A percentile compares a stretch with the other conserved stretches of the same genome.
phyloP scores from a whole-genome alignment of 768 basidiomycete genomes.

The Kwoniella pini region DNA sequence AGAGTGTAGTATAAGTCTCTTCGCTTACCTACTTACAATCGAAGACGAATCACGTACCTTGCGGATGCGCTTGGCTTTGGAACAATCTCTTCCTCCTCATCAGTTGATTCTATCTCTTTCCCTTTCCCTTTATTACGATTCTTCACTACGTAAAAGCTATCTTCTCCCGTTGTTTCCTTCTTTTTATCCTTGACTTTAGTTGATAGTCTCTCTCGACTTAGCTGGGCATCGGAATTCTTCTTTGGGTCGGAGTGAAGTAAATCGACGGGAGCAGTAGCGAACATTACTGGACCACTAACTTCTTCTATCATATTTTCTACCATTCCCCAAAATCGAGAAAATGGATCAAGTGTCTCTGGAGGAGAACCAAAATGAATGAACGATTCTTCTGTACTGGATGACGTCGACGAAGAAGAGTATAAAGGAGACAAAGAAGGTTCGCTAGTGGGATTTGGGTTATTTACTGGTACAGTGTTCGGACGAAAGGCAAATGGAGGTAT shows the following conservation, averaged over 20 bases:
- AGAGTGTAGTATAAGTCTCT: too few relatives aligned
- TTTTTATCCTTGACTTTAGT: slow-evolving; percentile 8
- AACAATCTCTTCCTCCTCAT: slow-evolving; percentile 11
- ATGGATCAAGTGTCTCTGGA: slow-evolving; percentile 49
- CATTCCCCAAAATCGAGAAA: slow-evolving; percentile 52
- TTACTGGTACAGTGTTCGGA: slow-evolving; percentile 15
- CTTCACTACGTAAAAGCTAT: slow-evolving; percentile 14
- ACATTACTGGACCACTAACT: slow-evolving; percentile 49
- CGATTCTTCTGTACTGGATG: slow-evolving; percentile 27
- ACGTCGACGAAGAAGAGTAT: slow-evolving; percentile 37
- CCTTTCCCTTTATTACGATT: neutral
- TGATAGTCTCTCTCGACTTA: slow-evolving; percentile 4
- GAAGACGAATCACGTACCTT: neutral
- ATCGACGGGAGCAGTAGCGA: slow-evolving; percentile 44
- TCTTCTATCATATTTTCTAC: slow-evolving; percentile 50
- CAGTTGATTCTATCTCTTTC: neutral
- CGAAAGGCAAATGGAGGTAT: slow-evolving; percentile 39
- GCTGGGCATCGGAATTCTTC: slow-evolving; percentile 2
- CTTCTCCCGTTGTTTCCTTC: slow-evolving; percentile 12
- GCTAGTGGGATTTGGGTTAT: neutral
- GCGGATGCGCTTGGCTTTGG: neutral
- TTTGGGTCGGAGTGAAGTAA: neutral
- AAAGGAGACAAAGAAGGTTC: slow-evolving; percentile 21
- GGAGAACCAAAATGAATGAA: slow-evolving; percentile 35
- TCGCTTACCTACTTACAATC: too few relatives aligned